Base-by-base conservation (phyloP, 2,329 filamentous ascomycete species). In the Stachybotrys elegans region DNA sequence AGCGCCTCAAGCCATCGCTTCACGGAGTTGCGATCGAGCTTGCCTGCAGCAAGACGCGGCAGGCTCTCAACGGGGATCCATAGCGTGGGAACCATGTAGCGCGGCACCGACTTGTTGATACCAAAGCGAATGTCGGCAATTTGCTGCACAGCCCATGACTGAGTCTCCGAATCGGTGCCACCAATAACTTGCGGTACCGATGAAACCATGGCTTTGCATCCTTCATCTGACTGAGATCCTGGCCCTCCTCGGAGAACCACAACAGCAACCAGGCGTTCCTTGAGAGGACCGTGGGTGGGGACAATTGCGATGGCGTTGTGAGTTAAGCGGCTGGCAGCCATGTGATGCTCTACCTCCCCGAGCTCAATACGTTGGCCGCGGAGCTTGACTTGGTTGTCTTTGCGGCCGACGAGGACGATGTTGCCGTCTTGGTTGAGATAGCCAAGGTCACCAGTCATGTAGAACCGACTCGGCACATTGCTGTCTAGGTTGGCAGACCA, bases 341-440 rank as follows among this genome's bases (percentile, higher is more conserved):
- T 17, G 21, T 20, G 34, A 4, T 16, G 38, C 43, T 58, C 54
- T 25, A 59, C 43, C 20, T 59, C 57, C n/a, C 44, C 52, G 1
- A 54, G 48, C 48, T 60, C 57, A 16, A 57, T 40, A 19, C 56
- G 47, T 17, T 59, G 53, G n/a, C 57, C 55, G 14, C 45, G 48
- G 22, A 59, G 42, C 47, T 60, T 60, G 46, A 57, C 46, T 29
- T 59, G 54, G 11, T 40, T 27, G 27, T 60, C 55, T 16, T 48
- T 52, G 3, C 55, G 51, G 21, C 56, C 53, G 7, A 52, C 23
- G 29, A 41, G 50, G 16, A 46, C 38, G 8, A 55, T 19, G 7
- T 29, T 42, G 8, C 51, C 51, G 20, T 50, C 48, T 4, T 29
- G 23, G 31, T 57, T 66, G 3, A 16, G 34, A 5, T 20, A 20